phyloP scores from a whole-genome alignment of 441 rosid species.

The Brassica balearica region DNA sequence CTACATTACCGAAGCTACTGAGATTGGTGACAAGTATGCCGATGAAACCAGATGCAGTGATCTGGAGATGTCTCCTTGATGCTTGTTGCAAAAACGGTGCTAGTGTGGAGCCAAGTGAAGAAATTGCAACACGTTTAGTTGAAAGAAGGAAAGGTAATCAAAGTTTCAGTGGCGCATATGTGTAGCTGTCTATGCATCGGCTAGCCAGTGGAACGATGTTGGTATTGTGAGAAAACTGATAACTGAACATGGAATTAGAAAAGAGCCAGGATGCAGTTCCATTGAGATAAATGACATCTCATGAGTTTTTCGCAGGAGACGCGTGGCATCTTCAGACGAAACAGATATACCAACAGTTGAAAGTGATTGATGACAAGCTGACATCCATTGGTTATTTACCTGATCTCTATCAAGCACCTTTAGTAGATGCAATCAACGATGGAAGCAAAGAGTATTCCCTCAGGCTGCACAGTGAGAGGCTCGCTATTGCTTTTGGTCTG shows the following conservation, averaged over 20 bases:
- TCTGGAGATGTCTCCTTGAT: conserved; percentile 74
- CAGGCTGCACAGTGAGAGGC: conserved; percentile 80
- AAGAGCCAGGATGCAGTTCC: conserved; percentile 62
- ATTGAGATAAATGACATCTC: conserved; percentile 61
- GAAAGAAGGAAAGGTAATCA: conserved; percentile 45
- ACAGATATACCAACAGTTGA: conserved; percentile 61
- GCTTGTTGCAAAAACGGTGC: conserved; percentile 62
- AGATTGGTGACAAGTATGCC: conserved; percentile 56
- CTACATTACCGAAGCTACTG: conserved; percentile 54
- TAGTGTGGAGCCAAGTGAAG: conserved; percentile 59
- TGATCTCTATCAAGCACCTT: conserved; percentile 63
- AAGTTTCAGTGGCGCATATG: conserved; percentile 55
- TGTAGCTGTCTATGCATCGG: conserved; percentile 63
- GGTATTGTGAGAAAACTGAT: conserved; percentile 34
- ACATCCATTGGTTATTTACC: conserved; percentile 57
- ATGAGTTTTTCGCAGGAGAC: conserved; percentile 84
- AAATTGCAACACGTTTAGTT: conserved; percentile 58
- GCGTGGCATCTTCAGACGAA: conserved; percentile 67
- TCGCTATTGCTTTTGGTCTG: conserved; percentile 83
- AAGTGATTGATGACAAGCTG: conserved; percentile 59
- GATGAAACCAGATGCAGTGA: conserved; percentile 60
- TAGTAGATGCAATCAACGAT: conserved; percentile 54
- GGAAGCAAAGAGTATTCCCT: conserved; percentile 56
- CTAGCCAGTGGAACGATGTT: conserved; percentile 36
- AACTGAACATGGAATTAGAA: neutral